Evolutionary conservation across 2,329 filamentous ascomycete species (phyloP), one percentile per base, ranked within the genome.

Genomic region (Xylariomycetidae sp.): DNA sequence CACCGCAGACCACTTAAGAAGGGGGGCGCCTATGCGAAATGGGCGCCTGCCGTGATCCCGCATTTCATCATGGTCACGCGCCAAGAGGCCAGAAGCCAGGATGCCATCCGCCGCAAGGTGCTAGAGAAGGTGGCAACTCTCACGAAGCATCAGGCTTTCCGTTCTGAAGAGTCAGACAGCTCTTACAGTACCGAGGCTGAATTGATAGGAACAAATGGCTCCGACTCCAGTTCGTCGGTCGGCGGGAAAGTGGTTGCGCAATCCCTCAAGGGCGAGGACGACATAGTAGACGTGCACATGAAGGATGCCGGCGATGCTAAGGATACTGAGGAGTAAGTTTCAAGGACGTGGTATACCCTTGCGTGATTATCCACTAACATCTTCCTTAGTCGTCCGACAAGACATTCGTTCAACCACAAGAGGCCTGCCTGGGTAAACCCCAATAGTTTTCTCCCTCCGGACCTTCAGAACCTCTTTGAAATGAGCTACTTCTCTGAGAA

Each of bases 281-380:
- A 86, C 40, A 77, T 95, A 50, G 85, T 96, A 5, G 85, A 95
- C 53, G 80, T 98, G 12, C 85, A 84, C 1, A 89, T 95, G 81
- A 79, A 78, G 33, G 82, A 87, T 47, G 64, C 65, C 3, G 53
- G 53, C 3, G 64, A 70, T 37, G 44, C 47, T 16, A 54, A 56
- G 25, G 54, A 52, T 33, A 34, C 40, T 36, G 42, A 56, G 29
- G 48, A 46, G 54, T 63, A 54, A 42, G 52, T 28, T 13, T 12
- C 4, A 15, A 10, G 6, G 6, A 29, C n/a, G 10, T 14, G 19
- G 23, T 10, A 32, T 35, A 45, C 20, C 39, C 18, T 4, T 10
- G 10, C 9, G 9, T 10, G 26, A 18, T 18, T 10, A 17, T 25
- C 27, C 46, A 40, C 31, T 50, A 44, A 42, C 37, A 58, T 6